phyloP scores from a whole-genome alignment of 78 protist species.

The Acrasis kona region DNA sequence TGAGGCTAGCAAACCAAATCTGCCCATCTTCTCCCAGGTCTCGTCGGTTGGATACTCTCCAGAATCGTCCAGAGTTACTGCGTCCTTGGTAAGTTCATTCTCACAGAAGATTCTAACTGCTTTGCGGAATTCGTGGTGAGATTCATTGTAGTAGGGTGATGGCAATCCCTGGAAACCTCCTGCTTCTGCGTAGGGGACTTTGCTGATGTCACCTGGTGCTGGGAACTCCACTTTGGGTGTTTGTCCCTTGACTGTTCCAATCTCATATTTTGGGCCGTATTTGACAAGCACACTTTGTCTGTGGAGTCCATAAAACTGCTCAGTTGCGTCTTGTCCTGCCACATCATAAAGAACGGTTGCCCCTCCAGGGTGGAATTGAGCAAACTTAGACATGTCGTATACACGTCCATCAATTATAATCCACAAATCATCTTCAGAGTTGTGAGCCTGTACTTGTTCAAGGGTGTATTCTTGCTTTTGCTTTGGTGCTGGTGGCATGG shows the following conservation, averaged over 20 bases:
- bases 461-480: too few species aligned
- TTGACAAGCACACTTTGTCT: background rate
- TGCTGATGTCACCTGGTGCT: background rate
- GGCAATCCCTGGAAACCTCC: background rate
- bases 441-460: constrained; percentile 59
- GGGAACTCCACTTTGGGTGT: background rate
- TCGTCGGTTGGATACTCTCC: background rate
- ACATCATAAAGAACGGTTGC: background rate
- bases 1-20: background rate
- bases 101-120: background rate
- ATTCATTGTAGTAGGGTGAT: background rate
- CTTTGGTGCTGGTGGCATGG: too few species aligned
- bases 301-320: background rate
- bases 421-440: constrained; percentile 50
- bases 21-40: background rate
- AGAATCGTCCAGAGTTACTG: background rate
- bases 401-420: constrained; percentile 44
- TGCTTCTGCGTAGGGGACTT: background rate
- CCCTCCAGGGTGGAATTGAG: constrained; percentile 35
- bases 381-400: constrained; percentile 57
- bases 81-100: background rate
- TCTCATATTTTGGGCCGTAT: background rate
- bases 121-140: background rate
- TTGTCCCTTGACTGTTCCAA: background rate
- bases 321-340: constrained; percentile 7